Evolutionary conservation across 805 yeast species (phyloP).

Genomic region (Nakazawaea pomicola): DNA sequence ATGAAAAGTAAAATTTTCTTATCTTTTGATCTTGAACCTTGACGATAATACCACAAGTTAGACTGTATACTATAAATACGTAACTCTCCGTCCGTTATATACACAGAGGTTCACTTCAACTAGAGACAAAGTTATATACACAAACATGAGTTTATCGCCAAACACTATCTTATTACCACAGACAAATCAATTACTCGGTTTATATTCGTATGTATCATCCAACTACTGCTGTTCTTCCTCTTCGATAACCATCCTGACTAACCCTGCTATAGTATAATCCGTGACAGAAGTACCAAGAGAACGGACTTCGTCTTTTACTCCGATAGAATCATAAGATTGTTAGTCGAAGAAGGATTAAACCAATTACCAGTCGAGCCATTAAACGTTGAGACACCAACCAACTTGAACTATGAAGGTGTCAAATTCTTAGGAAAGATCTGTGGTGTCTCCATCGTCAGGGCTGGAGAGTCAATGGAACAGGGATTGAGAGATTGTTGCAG

Average conservation of each 20-base stretch:
- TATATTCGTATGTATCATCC: slow-evolving; percentile 64
- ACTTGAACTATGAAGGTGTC: slow-evolving; percentile 67
- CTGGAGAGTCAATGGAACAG: slow-evolving; percentile 99
- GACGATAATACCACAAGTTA: too few relatives aligned
- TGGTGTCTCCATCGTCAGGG: slow-evolving; percentile 97
- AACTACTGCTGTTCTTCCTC: too few relatives aligned
- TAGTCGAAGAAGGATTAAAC: slow-evolving; percentile 95
- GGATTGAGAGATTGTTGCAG: slow-evolving; percentile 97
- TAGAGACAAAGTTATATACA: too few relatives aligned
- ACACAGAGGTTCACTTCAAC: too few relatives aligned
- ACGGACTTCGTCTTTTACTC: slow-evolving; percentile 94
- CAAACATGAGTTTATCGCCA: too few relatives aligned
- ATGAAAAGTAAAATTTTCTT: background rate
- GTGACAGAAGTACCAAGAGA: slow-evolving; percentile 75
- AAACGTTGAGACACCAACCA: slow-evolving; percentile 72
- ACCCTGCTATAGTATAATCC: slow-evolving; percentile 73
- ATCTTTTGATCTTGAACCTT: background rate
- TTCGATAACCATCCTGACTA: too few relatives aligned
- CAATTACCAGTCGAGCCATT: slow-evolving; percentile 80
- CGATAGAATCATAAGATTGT: slow-evolving; percentile 86
- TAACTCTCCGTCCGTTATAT: too few relatives aligned
- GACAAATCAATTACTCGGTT: slow-evolving; percentile 83
- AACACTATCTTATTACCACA: slow-evolving; percentile 75
- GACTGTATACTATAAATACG: too few relatives aligned
- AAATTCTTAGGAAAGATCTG: slow-evolving; percentile 88